phyloP scores from a whole-genome alignment of 2,329 filamentous ascomycete genomes.

The Dactylellina parvicollis region DNA sequence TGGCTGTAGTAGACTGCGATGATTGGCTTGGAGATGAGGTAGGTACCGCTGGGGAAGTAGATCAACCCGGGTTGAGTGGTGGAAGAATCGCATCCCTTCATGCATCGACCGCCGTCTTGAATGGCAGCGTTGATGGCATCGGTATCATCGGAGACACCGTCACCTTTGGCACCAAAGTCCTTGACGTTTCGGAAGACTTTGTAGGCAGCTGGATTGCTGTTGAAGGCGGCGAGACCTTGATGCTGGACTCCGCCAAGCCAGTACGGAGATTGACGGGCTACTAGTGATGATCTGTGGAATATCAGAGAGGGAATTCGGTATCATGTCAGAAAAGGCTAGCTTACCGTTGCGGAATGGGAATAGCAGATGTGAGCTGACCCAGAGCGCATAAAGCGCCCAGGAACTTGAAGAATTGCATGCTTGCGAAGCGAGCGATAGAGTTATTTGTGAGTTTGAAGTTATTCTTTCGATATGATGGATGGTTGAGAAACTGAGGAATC shows the following conservation, averaged over 20 bases:
- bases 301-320: not conserved
- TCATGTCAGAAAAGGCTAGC: not conserved
- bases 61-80: slow-evolving; percentile 84
- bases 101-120: slow-evolving; percentile 62
- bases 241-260: slow-evolving; percentile 61
- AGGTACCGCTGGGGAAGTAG: slow-evolving; percentile 90
- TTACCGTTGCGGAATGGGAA: slow-evolving; percentile 32
- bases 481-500: slow-evolving; percentile 23
- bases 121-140: slow-evolving; percentile 65
- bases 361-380: slow-evolving; percentile 27
- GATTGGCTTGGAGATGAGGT: slow-evolving; percentile 80
- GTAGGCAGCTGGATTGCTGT: slow-evolving; percentile 60
- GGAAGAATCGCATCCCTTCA: slow-evolving; percentile 72
- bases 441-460: not conserved
- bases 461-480: not conserved
- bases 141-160: slow-evolving; percentile 65
- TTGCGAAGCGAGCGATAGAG: slow-evolving; percentile 32
- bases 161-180: slow-evolving; percentile 65
- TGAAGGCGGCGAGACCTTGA: slow-evolving; percentile 64
- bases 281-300: slow-evolving; percentile 20
- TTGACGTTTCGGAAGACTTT: slow-evolving; percentile 66
- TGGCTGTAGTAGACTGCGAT: slow-evolving; percentile 93
- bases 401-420: slow-evolving; percentile 34
- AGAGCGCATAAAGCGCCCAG: slow-evolving; percentile 45
- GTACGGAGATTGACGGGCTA: slow-evolving; percentile 36